These are phyloP conservation scores for Phaeosphaeriaceae sp. DNA, from an alignment of 2,329 filamentous ascomycete species.

Conservation along the genomic window DNA sequence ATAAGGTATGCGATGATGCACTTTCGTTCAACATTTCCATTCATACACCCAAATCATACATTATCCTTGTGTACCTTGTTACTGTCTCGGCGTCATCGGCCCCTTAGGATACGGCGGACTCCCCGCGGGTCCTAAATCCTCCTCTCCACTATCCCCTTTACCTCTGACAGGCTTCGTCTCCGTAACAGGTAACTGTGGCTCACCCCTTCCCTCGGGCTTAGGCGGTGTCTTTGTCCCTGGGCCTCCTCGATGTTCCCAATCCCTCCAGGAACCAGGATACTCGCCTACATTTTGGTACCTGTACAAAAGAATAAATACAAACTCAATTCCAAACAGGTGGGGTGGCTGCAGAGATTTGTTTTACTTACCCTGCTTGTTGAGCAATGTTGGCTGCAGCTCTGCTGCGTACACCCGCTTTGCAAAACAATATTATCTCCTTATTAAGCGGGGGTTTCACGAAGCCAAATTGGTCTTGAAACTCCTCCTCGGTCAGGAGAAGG, in stretches of 20 bases:
- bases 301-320: background rate
- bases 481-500: conserved; percentile 74
- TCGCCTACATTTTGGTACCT: conserved; percentile 71
- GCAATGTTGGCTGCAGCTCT: conserved; percentile 79
- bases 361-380: conserved; percentile 73
- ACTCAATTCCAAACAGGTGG: conserved; percentile 42
- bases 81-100: background rate
- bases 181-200: conserved; percentile 18
- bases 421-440: conserved; percentile 73
- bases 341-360: no score
- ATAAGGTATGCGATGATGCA: no score
- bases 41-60: background rate
- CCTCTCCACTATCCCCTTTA: conserved; percentile 21
- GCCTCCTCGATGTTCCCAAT: conserved; percentile 80
- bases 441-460: conserved; percentile 55
- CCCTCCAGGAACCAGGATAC: conserved; percentile 78
- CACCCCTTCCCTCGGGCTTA: conserved; percentile 21
- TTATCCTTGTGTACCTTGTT: background rate
- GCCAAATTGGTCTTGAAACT: conserved; percentile 84
- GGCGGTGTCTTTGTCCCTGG: conserved; percentile 42
- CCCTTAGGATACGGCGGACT: conserved; percentile 13
- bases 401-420: conserved; percentile 87
- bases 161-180: conserved; percentile 19
- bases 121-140: conserved; percentile 18
- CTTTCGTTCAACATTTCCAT: background rate